Evolutionary conservation across 345 rosid genomes (phyloP).

Genomic region (Salix udensis): DNA sequence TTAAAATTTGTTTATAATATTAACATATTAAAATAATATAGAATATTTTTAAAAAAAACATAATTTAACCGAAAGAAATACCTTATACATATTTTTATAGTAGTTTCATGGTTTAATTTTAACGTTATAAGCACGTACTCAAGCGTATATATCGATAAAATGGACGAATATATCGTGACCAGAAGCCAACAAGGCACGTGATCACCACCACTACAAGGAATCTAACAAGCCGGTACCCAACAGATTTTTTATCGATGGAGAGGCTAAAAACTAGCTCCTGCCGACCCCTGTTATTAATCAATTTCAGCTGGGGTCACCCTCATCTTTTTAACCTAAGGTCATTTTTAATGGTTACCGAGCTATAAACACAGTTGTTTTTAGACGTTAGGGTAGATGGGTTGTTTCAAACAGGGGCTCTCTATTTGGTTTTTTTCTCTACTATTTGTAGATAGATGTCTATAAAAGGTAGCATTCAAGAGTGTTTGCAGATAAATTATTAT

Average conservation of each 20-base stretch:
- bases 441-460: background rate
- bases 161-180: background rate
- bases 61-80: too few species aligned
- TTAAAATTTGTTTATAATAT: too few species aligned
- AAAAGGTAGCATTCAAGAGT: background rate
- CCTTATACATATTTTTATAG: too few species aligned
- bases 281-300: conserved; percentile 6
- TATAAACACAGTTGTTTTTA: too few species aligned
- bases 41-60: too few species aligned
- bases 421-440: background rate
- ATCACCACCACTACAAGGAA: background rate
- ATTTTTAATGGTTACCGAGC: background rate
- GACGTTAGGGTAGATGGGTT: background rate
- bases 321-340: background rate
- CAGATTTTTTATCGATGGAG: background rate
- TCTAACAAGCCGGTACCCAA: background rate
- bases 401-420: background rate
- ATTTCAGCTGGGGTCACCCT: background rate
- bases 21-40: too few species aligned
- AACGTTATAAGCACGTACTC: background rate
- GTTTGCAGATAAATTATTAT: background rate
- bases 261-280: background rate
- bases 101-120: background rate
- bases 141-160: background rate
- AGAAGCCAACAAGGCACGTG: background rate